phyloP scores from a whole-genome alignment of 257 asterid species.

The Nicotiana noctiflora region DNA sequence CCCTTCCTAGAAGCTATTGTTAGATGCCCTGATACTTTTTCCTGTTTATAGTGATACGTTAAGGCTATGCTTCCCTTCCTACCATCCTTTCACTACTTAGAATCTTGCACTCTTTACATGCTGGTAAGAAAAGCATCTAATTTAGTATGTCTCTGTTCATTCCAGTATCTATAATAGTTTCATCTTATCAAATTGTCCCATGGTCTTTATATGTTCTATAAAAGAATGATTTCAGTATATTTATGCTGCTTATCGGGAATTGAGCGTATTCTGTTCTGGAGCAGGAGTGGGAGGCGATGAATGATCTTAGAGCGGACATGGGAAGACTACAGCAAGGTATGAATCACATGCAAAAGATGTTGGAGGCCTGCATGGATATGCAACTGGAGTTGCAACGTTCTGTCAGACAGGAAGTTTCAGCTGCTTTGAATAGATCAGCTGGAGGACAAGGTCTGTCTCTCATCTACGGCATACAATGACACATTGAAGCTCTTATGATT shows the following conservation, averaged over 20 bases:
- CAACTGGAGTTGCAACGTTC: constrained; percentile 94
- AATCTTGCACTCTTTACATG: neutral
- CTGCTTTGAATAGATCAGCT: constrained; percentile 76
- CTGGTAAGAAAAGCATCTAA: neutral
- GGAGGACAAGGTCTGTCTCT: constrained; percentile 60
- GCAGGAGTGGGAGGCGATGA: constrained; percentile 83
- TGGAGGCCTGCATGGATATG: constrained; percentile 99
- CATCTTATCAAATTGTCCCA: neutral
- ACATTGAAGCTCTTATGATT: constrained; percentile 2
- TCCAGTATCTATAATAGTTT: neutral
- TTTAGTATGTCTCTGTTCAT: neutral
- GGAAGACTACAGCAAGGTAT: constrained; percentile 83
- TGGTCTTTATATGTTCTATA: neutral
- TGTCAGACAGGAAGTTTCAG: constrained; percentile 90
- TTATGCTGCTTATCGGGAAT: neutral
- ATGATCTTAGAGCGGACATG: constrained; percentile 74
- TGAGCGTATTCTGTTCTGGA: constrained; percentile 9
- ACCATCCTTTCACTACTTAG: neutral
- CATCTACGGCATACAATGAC: neutral
- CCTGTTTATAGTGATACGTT: neutral
- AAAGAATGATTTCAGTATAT: neutral
- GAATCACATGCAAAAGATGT: constrained; percentile 95
- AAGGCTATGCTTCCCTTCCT: too few species aligned
- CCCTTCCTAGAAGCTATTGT: neutral
- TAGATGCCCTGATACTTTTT: neutral